phyloP scores from a whole-genome alignment of 148 eudicot species.

The Bassia scoparia region DNA sequence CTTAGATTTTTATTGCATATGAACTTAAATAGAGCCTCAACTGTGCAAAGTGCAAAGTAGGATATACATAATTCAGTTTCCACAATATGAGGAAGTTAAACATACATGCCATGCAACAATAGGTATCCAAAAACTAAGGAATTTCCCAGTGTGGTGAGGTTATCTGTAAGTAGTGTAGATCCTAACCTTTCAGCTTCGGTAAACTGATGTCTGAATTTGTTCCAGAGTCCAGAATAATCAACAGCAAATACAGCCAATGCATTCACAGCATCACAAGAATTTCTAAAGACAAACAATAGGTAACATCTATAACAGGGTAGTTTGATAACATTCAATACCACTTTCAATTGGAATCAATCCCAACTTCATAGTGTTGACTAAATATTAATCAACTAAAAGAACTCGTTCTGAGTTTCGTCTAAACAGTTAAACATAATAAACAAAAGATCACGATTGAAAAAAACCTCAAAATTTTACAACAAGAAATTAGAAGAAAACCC shows the following conservation, averaged over 20 bases:
- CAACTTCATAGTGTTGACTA: not conserved
- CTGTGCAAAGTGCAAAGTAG: not conserved
- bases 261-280: no score
- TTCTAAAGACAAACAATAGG: not conserved
- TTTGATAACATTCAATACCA: not conserved
- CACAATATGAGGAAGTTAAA: not conserved
- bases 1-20: not conserved
- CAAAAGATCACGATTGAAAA: not conserved
- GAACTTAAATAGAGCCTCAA: not conserved
- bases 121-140: not conserved
- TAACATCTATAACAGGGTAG: not conserved
- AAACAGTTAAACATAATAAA: not conserved
- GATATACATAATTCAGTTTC: not conserved
- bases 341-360: not conserved
- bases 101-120: not conserved
- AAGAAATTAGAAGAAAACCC: slow-evolving; percentile 34
- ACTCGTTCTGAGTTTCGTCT: not conserved
- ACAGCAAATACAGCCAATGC: not conserved
- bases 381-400: not conserved
- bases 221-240: not conserved
- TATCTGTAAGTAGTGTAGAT: not conserved
- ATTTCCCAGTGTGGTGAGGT: not conserved
- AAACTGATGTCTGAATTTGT: not conserved
- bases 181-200: not conserved
- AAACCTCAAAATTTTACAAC: not conserved